Evolutionary conservation across 805 yeast genomes (phyloP), one percentile per base, ranked within the genome.

Genomic region (Saturnispora quitensis): DNA sequence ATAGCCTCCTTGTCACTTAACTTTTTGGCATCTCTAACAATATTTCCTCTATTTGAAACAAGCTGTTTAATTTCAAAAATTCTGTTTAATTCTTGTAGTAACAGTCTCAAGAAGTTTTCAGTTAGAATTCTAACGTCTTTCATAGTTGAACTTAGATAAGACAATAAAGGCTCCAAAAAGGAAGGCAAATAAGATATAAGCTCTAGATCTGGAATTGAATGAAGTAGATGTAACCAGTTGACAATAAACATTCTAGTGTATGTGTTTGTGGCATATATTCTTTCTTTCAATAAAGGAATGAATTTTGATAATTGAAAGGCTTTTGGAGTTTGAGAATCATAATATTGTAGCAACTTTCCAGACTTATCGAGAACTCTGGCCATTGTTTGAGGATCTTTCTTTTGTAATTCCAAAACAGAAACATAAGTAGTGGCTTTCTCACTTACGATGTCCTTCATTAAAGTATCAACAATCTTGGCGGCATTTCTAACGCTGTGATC

Each of bases 401-500:
- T 50, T 15, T 74, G 64, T 62, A 63, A 74, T 7, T 61, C 53
- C 40, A 89, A 77, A 1, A 86, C 76, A 18, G 91, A 84, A 2
- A 89, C 82, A 66, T 89, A 91, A 17, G 84, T 84, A 1, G 96
- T 82, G 0, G 97, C 95, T 62, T 90, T 88, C 56, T 95, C 98
- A 46, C 95, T 86, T 0, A 91, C 96, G 44, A 93, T 90, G 65
- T 93, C 99, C 65, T 93, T 90, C 59, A 93, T 81, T 54, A 93
- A 74, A 34, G 97, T 68, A 66, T 93, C 97, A 56, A 93, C 76
- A 43, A 93, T 76, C 67, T 90, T 97, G 5, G 98, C 97, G 9
- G 97, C 99, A 60, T 89, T 91, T 61, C 90, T 86, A 31, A 93
- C 97, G 36, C 95, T 83, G 43, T 85, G 80, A 60, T 93, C 98